Conservation (phyloP, 2,329 filamentous ascomycete genomes). For the Sarocladiaceae sp. region DNA sequence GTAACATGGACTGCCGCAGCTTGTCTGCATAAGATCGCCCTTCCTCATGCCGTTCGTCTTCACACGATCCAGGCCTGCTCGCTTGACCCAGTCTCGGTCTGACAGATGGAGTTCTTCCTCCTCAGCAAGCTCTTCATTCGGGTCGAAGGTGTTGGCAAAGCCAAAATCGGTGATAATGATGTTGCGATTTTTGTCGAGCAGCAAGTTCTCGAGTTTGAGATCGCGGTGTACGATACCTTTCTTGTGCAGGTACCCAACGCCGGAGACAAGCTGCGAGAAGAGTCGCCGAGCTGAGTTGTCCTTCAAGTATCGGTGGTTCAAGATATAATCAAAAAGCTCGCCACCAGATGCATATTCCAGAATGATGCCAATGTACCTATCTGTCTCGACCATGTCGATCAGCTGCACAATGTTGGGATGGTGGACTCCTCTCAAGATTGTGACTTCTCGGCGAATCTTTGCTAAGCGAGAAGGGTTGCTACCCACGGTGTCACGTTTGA, state of each 20-base stretch:
- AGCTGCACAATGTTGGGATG: slow-evolving; percentile 96
- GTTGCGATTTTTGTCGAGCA: slow-evolving; percentile 93
- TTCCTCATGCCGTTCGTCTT: slow-evolving; percentile 70
- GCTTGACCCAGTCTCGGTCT: slow-evolving; percentile 84
- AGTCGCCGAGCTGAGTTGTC: slow-evolving; percentile 84
- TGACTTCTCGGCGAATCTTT: slow-evolving; percentile 96
- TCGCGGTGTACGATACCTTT: slow-evolving; percentile 98
- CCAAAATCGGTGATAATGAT: slow-evolving; percentile 99
- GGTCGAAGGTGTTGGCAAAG: slow-evolving; percentile 95
- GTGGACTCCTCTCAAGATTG: slow-evolving; percentile 78
- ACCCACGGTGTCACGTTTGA: slow-evolving; percentile 84
- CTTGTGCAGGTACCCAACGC: slow-evolving; percentile 95
- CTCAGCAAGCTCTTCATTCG: slow-evolving; percentile 77
- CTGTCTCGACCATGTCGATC: slow-evolving; percentile 98
- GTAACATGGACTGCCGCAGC: slow-evolving; percentile 96
- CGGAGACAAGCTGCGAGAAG: slow-evolving; percentile 92
- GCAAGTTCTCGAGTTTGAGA: slow-evolving; percentile 89
- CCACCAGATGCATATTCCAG: slow-evolving; percentile 97
- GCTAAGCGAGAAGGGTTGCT: slow-evolving; percentile 82
- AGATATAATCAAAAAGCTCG: slow-evolving; percentile 95
- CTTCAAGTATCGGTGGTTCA: slow-evolving; percentile 94
- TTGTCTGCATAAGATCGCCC: slow-evolving; percentile 97
- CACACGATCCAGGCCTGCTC: slow-evolving; percentile 74
- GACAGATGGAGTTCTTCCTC: slow-evolving; percentile 83
- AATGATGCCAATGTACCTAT: slow-evolving; percentile 95